A percentile compares a stretch with the other conserved stretches of the same genome.
Conservation (phyloP, 139 green algal genomes). For the Chlamydomonas sphaeroides region DNA sequence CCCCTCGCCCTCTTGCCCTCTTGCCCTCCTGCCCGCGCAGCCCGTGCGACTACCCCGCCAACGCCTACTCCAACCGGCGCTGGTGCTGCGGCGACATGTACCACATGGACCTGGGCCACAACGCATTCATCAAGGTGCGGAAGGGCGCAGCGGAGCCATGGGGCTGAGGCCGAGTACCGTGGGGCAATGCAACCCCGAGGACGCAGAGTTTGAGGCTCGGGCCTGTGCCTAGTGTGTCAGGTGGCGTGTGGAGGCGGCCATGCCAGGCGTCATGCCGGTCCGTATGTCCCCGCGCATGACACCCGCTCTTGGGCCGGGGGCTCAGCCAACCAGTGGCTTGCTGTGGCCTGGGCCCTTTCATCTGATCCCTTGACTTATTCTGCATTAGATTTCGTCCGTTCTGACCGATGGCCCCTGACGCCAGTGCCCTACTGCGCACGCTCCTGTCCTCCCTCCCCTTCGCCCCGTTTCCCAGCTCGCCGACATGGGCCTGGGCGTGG, state of each 20-base stretch:
- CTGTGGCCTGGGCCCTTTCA: neutral
- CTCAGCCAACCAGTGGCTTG: neutral
- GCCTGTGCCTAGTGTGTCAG: too few species aligned
- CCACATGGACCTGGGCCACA: too few species aligned
- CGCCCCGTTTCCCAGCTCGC: neutral
- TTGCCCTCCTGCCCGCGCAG: neutral
- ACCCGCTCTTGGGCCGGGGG: neutral
- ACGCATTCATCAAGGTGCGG: too few species aligned
- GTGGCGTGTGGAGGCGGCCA: neutral
- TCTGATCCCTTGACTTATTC: neutral
- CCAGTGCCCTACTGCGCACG: neutral
- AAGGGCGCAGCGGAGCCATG: too few species aligned
- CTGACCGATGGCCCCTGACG: neutral
- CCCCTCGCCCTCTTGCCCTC: neutral
- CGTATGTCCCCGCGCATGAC: too few species aligned
- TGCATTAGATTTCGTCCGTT: neutral
- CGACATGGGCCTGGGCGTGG: neutral
- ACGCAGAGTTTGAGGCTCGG: too few species aligned
- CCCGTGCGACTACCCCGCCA: slow-evolving; percentile 39
- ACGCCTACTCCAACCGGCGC: slow-evolving; percentile 47
- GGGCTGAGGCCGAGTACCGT: too few species aligned
- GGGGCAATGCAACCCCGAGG: too few species aligned
- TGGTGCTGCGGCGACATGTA: slow-evolving; percentile 59
- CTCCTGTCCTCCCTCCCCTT: neutral
- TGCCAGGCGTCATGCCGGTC: too few species aligned